phyloP scores from a whole-genome alignment of 2,329 filamentous ascomycete genomes.

The Rutstroemia sydowiana region DNA sequence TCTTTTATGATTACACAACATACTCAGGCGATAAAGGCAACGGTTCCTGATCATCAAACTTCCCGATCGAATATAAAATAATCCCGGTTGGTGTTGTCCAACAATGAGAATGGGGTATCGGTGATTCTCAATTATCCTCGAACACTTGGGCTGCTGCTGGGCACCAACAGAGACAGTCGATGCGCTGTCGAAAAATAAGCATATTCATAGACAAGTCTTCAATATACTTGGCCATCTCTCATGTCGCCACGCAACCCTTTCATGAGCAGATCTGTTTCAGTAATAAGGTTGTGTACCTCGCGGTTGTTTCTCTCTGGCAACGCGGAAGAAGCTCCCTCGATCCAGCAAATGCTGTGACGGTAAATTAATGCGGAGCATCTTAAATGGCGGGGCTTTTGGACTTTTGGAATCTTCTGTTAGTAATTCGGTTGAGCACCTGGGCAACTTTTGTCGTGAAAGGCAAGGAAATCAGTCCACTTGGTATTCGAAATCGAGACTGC shows the following conservation, averaged over 20 bases:
- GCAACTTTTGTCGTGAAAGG: slow-evolving; percentile 1
- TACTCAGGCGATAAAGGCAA: slow-evolving; percentile 3
- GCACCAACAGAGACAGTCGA: slow-evolving; percentile 23
- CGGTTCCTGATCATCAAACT: slow-evolving; percentile 9
- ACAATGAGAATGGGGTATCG: not conserved
- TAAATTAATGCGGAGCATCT: slow-evolving; percentile 12
- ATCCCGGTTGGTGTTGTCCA: slow-evolving; percentile 3
- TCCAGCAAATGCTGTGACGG: not conserved
- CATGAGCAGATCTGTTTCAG: slow-evolving; percentile 7
- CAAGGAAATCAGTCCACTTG: slow-evolving; percentile 1
- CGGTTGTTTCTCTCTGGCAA: not conserved
- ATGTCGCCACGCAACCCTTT: slow-evolving; percentile 24
- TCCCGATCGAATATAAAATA: slow-evolving; percentile 3
- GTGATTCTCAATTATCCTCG: slow-evolving; percentile 4
- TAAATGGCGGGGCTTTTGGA: slow-evolving; percentile 12
- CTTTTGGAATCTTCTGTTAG: not conserved
- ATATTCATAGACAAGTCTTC: slow-evolving; percentile 14
- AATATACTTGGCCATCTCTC: slow-evolving; percentile 26
- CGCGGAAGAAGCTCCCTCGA: not conserved
- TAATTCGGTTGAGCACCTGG: no score
- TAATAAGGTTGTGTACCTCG: slow-evolving; percentile 13
- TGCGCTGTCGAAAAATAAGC: slow-evolving; percentile 25
- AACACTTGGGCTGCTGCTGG: no score
- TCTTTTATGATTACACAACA: not conserved
- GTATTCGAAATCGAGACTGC: not conserved